Evolutionary conservation across 140 eudicot species (phyloP).

Genomic region (Senecio squalidus): DNA sequence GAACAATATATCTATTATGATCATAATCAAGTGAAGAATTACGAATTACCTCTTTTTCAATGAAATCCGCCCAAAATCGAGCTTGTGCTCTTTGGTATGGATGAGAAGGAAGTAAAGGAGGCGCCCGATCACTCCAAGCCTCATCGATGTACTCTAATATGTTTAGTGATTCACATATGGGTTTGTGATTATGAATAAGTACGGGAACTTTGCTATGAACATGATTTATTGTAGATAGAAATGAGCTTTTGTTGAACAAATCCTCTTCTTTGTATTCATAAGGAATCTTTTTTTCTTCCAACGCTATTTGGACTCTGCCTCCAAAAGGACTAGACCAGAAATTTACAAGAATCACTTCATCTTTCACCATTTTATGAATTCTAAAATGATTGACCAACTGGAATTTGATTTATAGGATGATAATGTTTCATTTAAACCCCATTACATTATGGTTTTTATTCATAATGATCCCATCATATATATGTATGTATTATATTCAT

Average conservation of each 20-base stretch:
- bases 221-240: conserved; percentile 27
- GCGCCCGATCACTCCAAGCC: conserved; percentile 28
- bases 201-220: conserved; percentile 37
- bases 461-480: neutral
- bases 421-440: conserved; percentile 19
- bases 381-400: neutral
- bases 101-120: conserved; percentile 30
- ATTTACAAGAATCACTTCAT: conserved; percentile 26
- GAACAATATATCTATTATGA: too few species aligned
- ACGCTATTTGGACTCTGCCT: conserved; percentile 31
- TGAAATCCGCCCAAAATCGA: conserved; percentile 43
- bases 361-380: conserved; percentile 13
- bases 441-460: neutral
- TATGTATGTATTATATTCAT: too few species aligned
- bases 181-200: conserved; percentile 19
- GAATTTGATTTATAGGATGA: neutral
- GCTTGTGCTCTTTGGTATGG: conserved; percentile 39
- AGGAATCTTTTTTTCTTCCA: conserved; percentile 30
- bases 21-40: neutral
- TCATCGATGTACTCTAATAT: conserved; percentile 40
- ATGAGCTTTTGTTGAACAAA: conserved; percentile 21
- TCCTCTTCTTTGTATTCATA: conserved; percentile 38
- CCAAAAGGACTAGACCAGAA: conserved; percentile 39
- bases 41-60: conserved; percentile 36
- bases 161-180: conserved; percentile 34